Percentiles rank a stretch among this genome's conserved stretches.
These are phyloP conservation scores for Adansonia madagascariensis DNA, from an alignment of 441 rosid genomes.

Conservation along the genomic window DNA sequence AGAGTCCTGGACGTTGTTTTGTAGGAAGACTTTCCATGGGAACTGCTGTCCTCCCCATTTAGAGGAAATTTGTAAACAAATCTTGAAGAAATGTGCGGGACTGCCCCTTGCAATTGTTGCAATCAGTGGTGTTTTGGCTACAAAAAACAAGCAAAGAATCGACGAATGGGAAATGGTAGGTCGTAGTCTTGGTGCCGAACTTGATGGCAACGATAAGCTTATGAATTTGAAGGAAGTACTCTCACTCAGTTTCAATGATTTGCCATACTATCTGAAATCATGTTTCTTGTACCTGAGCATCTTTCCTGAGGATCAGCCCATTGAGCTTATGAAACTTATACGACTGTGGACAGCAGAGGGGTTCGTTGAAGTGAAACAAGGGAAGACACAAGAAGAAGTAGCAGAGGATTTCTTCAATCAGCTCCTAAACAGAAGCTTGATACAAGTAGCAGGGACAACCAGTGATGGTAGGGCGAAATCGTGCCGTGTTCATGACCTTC, in stretches of 20 bases:
- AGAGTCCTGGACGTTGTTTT: constrained; percentile 42
- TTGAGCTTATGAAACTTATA: constrained; percentile 25
- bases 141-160: constrained; percentile 32
- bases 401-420: constrained; percentile 33
- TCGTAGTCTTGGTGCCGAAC: constrained; percentile 32
- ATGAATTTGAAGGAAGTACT: constrained; percentile 33
- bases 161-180: constrained; percentile 36
- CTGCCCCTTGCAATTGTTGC: constrained; percentile 52
- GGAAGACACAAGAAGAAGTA: constrained; percentile 42
- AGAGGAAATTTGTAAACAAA: constrained; percentile 34
- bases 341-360: constrained; percentile 42
- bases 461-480: constrained; percentile 37
- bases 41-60: constrained; percentile 40
- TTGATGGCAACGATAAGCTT: constrained; percentile 28
- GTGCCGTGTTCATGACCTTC: constrained; percentile 36
- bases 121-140: constrained; percentile 46
- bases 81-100: constrained; percentile 42
- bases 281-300: constrained; percentile 40
- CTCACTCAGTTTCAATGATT: constrained; percentile 39
- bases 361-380: constrained; percentile 29
- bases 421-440: constrained; percentile 35
- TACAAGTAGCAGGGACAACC: constrained; percentile 36
- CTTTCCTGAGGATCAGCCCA: constrained; percentile 33
- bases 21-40: constrained; percentile 41
- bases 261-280: constrained; percentile 37